Conservation (phyloP, 2,329 filamentous ascomycete genomes). For the Furcasterigmium furcatum region DNA sequence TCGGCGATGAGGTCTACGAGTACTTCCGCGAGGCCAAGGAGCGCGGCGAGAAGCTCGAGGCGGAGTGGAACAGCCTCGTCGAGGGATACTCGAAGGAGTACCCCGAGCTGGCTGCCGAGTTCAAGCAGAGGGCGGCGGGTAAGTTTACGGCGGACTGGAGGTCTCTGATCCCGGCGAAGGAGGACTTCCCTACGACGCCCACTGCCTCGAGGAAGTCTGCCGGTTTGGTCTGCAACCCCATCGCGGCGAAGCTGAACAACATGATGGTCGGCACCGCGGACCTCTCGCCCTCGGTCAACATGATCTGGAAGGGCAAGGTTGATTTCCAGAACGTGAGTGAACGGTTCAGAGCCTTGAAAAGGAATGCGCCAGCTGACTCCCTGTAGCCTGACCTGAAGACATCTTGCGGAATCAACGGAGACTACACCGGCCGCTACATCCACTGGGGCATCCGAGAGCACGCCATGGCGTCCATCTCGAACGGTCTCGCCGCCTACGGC, state of each 20-base stretch:
- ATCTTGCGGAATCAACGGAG: slow-evolving; percentile 47
- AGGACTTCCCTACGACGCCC: slow-evolving; percentile 38
- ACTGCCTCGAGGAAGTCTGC: slow-evolving; percentile 49
- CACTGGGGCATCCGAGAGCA: slow-evolving; percentile 59
- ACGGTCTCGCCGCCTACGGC: slow-evolving; percentile 55
- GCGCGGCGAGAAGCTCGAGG: slow-evolving; percentile 39
- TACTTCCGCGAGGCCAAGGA: slow-evolving; percentile 45
- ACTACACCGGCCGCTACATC: slow-evolving; percentile 51
- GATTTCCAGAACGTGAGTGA: slow-evolving; percentile 41
- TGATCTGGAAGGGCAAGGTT: slow-evolving; percentile 50
- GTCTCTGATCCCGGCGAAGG: slow-evolving; percentile 40
- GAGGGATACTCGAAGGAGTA: slow-evolving; percentile 37
- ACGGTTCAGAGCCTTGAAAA: neutral
- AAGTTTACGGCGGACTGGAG: slow-evolving; percentile 44
- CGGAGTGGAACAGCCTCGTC: slow-evolving; percentile 42
- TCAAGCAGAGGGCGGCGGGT: slow-evolving; percentile 43
- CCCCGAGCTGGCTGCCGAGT: slow-evolving; percentile 47
- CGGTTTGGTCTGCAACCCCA: slow-evolving; percentile 45
- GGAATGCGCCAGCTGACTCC: neutral
- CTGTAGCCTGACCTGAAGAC: slow-evolving; percentile 28
- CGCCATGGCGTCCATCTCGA: slow-evolving; percentile 55
- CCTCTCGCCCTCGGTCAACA: slow-evolving; percentile 49
- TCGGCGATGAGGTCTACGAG: slow-evolving; percentile 44
- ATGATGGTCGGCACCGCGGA: slow-evolving; percentile 54
- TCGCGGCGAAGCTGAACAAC: slow-evolving; percentile 41